Evolutionary conservation across 306 rosid genomes (phyloP).

Genomic region (Mimosa pudica): DNA sequence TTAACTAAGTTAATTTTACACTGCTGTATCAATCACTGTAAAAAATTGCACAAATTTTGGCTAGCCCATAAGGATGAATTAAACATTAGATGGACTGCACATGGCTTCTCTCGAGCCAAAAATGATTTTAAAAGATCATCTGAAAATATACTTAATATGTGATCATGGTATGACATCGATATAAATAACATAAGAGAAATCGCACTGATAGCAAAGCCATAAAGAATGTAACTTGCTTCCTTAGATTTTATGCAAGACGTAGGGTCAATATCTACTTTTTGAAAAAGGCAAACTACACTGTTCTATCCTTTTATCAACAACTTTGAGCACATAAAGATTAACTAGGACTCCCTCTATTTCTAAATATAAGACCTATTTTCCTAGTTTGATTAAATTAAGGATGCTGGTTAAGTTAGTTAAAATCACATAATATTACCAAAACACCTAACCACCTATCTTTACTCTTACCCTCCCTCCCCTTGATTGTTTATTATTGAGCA

Average conservation of each 20-base stretch:
- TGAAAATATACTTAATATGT: neutral
- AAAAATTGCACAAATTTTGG: neutral
- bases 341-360: neutral
- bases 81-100: neutral
- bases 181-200: neutral
- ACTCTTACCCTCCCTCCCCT: no score
- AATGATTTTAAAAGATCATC: neutral
- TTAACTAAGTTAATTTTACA: neutral
- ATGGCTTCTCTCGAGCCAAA: neutral
- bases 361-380: no score
- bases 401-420: no score
- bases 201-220: neutral
- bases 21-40: no score
- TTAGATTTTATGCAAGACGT: neutral
- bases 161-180: slow-evolving; percentile 20
- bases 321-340: slow-evolving; percentile 3
- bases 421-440: no score
- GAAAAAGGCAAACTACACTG: neutral
- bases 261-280: neutral
- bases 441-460: no score
- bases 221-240: neutral
- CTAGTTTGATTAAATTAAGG: no score
- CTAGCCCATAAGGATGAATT: neutral
- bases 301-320: slow-evolving; percentile 14
- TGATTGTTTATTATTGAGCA: no score